phyloP scores from a whole-genome alignment of 495 filamentous ascomycete genomes.

The Arthonia radiata region DNA sequence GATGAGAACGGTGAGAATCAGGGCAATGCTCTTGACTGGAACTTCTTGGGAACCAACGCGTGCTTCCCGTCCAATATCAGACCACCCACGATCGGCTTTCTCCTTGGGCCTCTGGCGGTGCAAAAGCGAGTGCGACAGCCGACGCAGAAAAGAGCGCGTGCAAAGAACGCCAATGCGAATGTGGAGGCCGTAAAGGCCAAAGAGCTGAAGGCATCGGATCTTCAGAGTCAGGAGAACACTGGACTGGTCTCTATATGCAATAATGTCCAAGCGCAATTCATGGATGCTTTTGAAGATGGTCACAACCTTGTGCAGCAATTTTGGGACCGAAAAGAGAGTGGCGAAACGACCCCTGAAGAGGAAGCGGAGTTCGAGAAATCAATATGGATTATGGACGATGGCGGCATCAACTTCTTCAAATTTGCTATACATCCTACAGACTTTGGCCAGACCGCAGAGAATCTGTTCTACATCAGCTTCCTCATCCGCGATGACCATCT shows the following conservation, averaged over 20 bases:
- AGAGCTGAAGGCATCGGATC: slow-evolving; percentile 42
- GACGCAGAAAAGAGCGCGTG: slow-evolving; percentile 36
- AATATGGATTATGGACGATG: slow-evolving; percentile 31
- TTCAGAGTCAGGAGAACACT: slow-evolving; percentile 44
- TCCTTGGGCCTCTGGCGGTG: slow-evolving; percentile 71
- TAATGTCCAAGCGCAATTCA: slow-evolving; percentile 29
- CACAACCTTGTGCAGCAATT: too few relatives aligned
- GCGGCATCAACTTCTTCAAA: slow-evolving; percentile 47
- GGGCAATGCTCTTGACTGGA: slow-evolving; percentile 72
- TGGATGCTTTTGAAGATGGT: slow-evolving; percentile 14
- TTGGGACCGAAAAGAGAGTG: too few relatives aligned
- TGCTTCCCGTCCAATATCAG: slow-evolving; percentile 46
- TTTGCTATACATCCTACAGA: slow-evolving; percentile 74
- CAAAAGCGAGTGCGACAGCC: slow-evolving; percentile 54
- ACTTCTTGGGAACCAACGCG: slow-evolving; percentile 49
- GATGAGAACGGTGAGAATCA: slow-evolving; percentile 37
- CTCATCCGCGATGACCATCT: slow-evolving; percentile 66
- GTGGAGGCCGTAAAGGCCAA: slow-evolving; percentile 42
- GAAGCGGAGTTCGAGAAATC: slow-evolving; percentile 23
- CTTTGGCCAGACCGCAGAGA: slow-evolving; percentile 91
- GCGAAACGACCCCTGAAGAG: slow-evolving; percentile 15
- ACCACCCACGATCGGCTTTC: slow-evolving; percentile 57
- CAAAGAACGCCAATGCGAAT: slow-evolving; percentile 37
- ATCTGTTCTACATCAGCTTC: slow-evolving; percentile 91
- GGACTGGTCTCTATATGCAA: slow-evolving; percentile 47